phyloP scores from a whole-genome alignment of 2,329 filamentous ascomycete genomes.

The Achaetomium macrosporum region DNA sequence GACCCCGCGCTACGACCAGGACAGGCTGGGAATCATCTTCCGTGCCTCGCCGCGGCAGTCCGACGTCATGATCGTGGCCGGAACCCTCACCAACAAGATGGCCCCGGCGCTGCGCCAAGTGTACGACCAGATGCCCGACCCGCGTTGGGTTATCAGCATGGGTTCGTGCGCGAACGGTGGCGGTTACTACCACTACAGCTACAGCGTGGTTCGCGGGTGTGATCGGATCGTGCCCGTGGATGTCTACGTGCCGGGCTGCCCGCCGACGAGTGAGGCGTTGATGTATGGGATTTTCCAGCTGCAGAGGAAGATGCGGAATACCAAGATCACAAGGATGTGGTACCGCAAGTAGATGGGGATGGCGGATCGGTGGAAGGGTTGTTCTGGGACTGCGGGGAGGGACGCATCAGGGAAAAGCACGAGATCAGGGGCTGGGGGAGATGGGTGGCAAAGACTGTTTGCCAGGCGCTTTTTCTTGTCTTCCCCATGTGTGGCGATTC shows the following conservation, averaged over 20 bases:
- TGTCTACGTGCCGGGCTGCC: constrained; percentile 62
- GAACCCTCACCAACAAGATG: constrained; percentile 95
- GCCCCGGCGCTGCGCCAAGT: constrained; percentile 82
- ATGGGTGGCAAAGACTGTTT: background rate
- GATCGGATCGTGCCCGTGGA: constrained; percentile 63
- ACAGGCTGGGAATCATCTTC: constrained; percentile 86
- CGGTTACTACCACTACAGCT: constrained; percentile 70
- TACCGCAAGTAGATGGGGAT: constrained; percentile 43
- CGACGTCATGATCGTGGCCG: constrained; percentile 90
- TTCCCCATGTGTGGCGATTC: background rate
- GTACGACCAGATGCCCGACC: constrained; percentile 94
- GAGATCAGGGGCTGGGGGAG: background rate
- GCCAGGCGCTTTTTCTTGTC: background rate
- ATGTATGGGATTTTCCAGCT: constrained; percentile 59
- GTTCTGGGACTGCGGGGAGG: background rate
- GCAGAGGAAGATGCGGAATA: constrained; percentile 61
- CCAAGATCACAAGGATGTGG: constrained; percentile 44
- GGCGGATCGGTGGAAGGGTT: background rate
- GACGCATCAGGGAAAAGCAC: background rate
- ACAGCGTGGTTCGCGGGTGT: constrained; percentile 59
- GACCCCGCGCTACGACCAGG: constrained; percentile 82
- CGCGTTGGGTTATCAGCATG: constrained; percentile 61
- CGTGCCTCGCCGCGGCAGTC: constrained; percentile 83
- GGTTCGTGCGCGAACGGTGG: constrained; percentile 46
- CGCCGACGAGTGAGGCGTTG: constrained; percentile 42